Base-by-base conservation (phyloP, 202 grass and related monocot genomes). In the Thinopyrum obtusiflorum region DNA sequence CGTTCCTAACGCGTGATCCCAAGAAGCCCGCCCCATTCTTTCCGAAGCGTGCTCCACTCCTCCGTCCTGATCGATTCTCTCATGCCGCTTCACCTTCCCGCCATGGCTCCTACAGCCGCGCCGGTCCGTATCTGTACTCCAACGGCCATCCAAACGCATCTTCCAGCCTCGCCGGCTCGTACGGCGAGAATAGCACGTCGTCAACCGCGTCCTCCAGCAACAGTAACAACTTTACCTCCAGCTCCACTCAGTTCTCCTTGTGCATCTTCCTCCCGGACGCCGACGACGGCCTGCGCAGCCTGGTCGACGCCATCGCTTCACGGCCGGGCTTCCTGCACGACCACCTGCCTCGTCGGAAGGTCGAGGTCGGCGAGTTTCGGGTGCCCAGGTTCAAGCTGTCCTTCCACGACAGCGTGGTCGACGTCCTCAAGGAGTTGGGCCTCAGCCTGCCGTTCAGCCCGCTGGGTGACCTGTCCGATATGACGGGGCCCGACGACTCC, bases 191-290 rank as follows among this genome's bases (percentile, higher is more conserved):
- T 46, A 46, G 13, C 42, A 46, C 42, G 42, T 46, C 11, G 0
- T 7, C 62, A 0, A 7, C 12, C 3, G 26, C 26, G 25, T 65
- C 62, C 11, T 27, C 13, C 11, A 27, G 3, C 12, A 28, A 7
- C 11, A 63, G 2, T 3, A 46, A 46, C 44, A 20, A 18, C 64
- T 67, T 67, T 31, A 33, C 7, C 65, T 36, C 65, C 18, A 6
- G 10, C 65, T 36, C 32, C 66, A 71, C 68, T 0, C 68, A 71
- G 35, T 71, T 71, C n/a, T 71, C 68, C 35, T 40, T 71, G 72
- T 76, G 72, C 72, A 55, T 76, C 72, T 76, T 76, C 9, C 72
- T 76, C 72, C 44, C 44, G 15, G 72, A 55, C 46, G 26, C 26
- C 26, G 44, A 12, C 44, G 72, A 76, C 2, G 72, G 44, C 46